Conservation (phyloP, 768 basidiomycete genomes). For the Lyophyllum semitale region DNA sequence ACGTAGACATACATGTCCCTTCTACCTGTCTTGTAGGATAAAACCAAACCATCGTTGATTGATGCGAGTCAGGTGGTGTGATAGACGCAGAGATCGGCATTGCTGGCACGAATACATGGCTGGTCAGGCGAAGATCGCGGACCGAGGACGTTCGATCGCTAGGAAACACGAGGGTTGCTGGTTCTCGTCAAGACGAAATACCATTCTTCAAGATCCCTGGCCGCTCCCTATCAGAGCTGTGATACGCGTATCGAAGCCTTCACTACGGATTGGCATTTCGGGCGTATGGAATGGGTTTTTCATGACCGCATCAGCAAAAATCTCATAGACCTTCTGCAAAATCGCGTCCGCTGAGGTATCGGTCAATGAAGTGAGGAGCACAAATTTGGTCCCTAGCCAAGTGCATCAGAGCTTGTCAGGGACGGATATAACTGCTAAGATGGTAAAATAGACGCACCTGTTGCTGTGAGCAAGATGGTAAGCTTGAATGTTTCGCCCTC, state of each 20-base stretch:
- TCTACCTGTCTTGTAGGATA: not conserved
- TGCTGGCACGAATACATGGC: not conserved
- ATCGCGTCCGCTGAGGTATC: conserved; percentile 70
- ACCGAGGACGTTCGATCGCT: not conserved
- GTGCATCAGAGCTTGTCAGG: not conserved
- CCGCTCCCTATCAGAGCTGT: conserved; percentile 57
- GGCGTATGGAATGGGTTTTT: conserved; percentile 99
- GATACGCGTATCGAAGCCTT: conserved; percentile 81
- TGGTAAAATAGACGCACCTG: conserved; percentile 53
- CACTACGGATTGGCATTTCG: conserved; percentile 98
- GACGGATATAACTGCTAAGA: not conserved
- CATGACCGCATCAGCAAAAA: conserved; percentile 94
- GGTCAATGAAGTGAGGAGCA: conserved; percentile 81
- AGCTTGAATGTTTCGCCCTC: conserved; percentile 96
- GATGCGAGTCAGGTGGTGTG: not conserved
- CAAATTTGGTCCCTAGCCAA: conserved; percentile 89
- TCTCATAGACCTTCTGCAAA: conserved; percentile 88
- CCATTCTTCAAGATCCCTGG: conserved; percentile 23
- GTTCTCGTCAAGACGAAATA: not conserved
- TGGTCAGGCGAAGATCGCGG: not conserved
- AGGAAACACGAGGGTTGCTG: not conserved
- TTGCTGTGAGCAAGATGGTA: conserved; percentile 85
- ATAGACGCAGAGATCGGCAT: not conserved
- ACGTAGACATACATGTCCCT: not conserved
- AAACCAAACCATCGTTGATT: not conserved